These are phyloP conservation scores for Cruciata laevipes DNA, from an alignment of 257 asterid genomes.

Conservation along the genomic window DNA sequence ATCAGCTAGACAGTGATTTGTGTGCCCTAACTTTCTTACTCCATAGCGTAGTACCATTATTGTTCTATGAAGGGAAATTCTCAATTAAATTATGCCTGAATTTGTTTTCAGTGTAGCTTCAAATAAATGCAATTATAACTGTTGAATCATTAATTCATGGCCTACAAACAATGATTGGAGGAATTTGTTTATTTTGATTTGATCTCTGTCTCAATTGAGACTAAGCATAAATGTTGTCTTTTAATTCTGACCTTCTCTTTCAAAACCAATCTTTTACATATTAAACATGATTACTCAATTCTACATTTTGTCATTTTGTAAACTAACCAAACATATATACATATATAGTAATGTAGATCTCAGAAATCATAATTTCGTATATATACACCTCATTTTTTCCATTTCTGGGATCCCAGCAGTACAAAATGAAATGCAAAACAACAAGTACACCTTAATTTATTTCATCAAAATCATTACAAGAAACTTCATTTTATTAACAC, in stretches of 20 bases:
- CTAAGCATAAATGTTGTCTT: too few relatives aligned
- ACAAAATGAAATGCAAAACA: neutral
- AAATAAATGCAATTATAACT: neutral
- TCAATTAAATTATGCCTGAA: neutral
- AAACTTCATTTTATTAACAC: too few relatives aligned
- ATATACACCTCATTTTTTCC: neutral
- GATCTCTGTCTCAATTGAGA: too few relatives aligned
- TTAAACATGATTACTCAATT: too few relatives aligned
- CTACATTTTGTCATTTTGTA: too few relatives aligned
- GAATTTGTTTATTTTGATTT: neutral
- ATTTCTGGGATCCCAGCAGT: too few relatives aligned
- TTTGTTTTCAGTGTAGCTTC: neutral
- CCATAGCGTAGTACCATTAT: slow-evolving; percentile 92
- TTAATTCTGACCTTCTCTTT: too few relatives aligned
- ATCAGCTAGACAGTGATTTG: slow-evolving; percentile 85
- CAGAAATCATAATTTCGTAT: neutral
- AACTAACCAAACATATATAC: neutral
- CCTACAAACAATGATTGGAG: neutral
- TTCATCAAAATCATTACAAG: neutral
- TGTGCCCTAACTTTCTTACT: slow-evolving; percentile 87
- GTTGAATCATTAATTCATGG: neutral
- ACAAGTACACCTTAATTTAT: neutral
- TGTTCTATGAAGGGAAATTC: slow-evolving; percentile 61
- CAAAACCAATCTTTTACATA: too few relatives aligned
- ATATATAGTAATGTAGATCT: too few relatives aligned